Conservation (phyloP, 306 rosid species). For the Trichosanthes truncata region DNA sequence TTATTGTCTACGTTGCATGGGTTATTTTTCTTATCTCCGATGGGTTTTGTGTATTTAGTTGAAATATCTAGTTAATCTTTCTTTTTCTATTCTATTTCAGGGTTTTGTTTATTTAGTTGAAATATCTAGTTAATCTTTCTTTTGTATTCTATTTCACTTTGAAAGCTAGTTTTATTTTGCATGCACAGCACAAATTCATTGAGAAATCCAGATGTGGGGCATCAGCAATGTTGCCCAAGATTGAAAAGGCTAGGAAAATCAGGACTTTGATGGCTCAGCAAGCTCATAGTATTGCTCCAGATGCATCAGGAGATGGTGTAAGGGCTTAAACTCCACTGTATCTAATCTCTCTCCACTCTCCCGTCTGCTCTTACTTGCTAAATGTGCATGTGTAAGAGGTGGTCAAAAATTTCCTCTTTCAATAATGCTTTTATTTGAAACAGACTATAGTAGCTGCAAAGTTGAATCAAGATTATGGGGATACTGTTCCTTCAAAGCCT, state of each 20-base stretch:
- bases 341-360: not conserved
- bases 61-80: conserved; percentile 7
- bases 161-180: conserved; percentile 17
- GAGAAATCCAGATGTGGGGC: conserved; percentile 86
- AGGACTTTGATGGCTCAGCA: conserved; percentile 80
- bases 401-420: conserved; percentile 4
- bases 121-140: conserved; percentile 17
- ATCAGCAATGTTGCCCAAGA: conserved; percentile 65
- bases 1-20: not conserved
- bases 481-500: conserved; percentile 71
- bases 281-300: conserved; percentile 48
- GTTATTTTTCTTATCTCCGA: conserved; percentile 13
- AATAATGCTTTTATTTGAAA: conserved; percentile 21
- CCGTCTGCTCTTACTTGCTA: not conserved
- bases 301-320: conserved; percentile 49
- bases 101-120: no score
- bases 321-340: conserved; percentile 10
- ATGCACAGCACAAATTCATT: conserved; percentile 75
- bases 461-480: conserved; percentile 70
- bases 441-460: conserved; percentile 37
- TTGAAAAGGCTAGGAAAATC: conserved; percentile 73
- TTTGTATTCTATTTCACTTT: conserved; percentile 15
- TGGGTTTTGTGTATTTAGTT: not conserved
- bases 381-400: not conserved
- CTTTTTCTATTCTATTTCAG: no score